Percentiles rank a stretch among this genome's conserved stretches.
These are phyloP conservation scores for Aureococcus anophagefferens DNA, from an alignment of 108 stramenopile genomes.

Conservation along the genomic window DNA sequence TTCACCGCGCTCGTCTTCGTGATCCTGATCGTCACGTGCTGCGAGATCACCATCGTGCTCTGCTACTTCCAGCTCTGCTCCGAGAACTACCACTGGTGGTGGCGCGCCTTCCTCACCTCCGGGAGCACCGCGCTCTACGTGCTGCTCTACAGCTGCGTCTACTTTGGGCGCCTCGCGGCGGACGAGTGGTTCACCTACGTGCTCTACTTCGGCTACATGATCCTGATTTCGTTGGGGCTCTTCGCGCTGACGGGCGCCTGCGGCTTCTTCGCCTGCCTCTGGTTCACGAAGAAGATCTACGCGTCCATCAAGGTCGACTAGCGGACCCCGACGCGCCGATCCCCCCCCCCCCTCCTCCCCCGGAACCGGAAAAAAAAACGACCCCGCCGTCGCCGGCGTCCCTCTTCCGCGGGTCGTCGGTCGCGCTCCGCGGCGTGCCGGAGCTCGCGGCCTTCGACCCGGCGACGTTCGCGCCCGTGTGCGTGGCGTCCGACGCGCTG, in stretches of 20 bases:
- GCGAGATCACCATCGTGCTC: conserved; percentile 92
- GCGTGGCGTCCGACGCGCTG: conserved; percentile 66
- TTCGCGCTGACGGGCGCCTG: conserved; percentile 90
- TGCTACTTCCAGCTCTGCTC: conserved; percentile 96
- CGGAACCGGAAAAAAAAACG: no score
- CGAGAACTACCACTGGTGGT: conserved; percentile 99
- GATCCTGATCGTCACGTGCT: conserved; percentile 87
- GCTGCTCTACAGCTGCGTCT: conserved; percentile 83
- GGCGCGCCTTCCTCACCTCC: conserved; percentile 81
- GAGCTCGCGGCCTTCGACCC: conserved; percentile 46
- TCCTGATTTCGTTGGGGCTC: conserved; percentile 67
- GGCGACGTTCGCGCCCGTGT: conserved; percentile 68
- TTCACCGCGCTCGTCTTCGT: conserved; percentile 87
- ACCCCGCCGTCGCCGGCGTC: no score
- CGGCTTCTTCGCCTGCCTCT: conserved; percentile 74
- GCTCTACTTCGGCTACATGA: conserved; percentile 99
- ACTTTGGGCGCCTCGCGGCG: conserved; percentile 79
- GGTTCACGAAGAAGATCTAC: conserved; percentile 91
- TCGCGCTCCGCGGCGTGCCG: no score
- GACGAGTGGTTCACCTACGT: conserved; percentile 77
- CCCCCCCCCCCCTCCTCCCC: no score
- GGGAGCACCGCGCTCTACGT: conserved; percentile 88
- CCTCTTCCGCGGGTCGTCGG: no score
- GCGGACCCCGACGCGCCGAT: no score
- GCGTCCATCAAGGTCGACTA: conserved; percentile 91